phyloP scores from a whole-genome alignment of 257 asterid species.

The Solanum pennellii region DNA sequence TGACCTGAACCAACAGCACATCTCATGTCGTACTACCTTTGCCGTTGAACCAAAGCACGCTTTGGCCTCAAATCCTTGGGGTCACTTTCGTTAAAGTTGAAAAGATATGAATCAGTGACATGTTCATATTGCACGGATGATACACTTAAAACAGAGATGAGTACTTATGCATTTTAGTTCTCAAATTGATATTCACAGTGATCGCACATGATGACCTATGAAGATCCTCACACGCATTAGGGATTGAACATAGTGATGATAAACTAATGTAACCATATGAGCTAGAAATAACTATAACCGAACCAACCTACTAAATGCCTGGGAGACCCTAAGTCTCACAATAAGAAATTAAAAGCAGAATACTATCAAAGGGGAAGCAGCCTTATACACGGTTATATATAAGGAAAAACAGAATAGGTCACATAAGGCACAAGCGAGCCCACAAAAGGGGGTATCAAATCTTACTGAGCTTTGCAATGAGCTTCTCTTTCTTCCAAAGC shows the following conservation, averaged over 20 bases:
- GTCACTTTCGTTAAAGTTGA: neutral
- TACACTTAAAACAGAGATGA: neutral
- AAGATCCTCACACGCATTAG: neutral
- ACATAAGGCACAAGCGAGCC: neutral
- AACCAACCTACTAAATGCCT: neutral
- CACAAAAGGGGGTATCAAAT: neutral
- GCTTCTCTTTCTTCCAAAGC: conserved; percentile 79
- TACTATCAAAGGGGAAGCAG: neutral
- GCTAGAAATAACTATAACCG: neutral
- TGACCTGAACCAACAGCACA: neutral
- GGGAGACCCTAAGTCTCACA: neutral
- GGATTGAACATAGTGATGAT: neutral
- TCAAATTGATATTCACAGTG: neutral
- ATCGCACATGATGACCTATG: neutral
- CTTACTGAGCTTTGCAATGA: conserved; percentile 91
- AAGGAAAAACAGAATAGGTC: neutral
- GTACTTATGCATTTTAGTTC: neutral
- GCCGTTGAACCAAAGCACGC: neutral
- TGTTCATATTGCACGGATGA: neutral
- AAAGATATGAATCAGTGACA: neutral
- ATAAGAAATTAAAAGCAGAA: neutral
- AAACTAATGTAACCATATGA: neutral
- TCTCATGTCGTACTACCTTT: neutral
- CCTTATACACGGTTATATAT: neutral
- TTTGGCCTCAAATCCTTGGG: neutral